Percentiles rank a stretch among this genome's conserved stretches.
These are phyloP conservation scores for Marasmius oreades DNA, from an alignment of 1,284 basidiomycete species.

Conservation along the genomic window DNA sequence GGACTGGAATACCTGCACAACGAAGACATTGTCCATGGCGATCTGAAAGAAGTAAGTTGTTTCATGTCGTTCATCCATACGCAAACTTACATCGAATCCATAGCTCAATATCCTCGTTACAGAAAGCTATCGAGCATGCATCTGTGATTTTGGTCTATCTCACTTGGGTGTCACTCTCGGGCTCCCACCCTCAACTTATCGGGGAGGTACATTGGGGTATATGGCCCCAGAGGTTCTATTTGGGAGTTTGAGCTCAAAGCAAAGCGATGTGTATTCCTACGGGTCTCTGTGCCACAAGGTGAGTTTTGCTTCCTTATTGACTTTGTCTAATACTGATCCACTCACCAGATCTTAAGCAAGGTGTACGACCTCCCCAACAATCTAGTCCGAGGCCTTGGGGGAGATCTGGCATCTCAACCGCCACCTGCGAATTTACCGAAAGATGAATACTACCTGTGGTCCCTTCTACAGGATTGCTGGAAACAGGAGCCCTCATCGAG, in stretches of 20 bases:
- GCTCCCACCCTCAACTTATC: not conserved
- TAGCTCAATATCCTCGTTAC: not conserved
- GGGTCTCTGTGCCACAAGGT: not conserved
- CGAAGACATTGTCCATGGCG: not conserved
- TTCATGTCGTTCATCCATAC: not conserved
- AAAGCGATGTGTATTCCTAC: not conserved
- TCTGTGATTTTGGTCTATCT: not conserved
- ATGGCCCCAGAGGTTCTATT: not conserved
- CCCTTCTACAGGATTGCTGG: not conserved
- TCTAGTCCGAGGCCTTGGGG: not conserved
- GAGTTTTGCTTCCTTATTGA: not conserved
- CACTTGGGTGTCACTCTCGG: not conserved
- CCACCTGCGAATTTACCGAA: not conserved
- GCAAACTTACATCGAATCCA: not conserved
- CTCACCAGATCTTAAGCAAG: not conserved
- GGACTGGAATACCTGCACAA: not conserved
- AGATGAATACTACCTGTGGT: not conserved
- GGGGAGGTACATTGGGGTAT: not conserved
- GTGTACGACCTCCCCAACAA: not conserved
- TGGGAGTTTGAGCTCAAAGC: not conserved
- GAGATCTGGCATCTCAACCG: not conserved
- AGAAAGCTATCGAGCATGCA: not conserved
- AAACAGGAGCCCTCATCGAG: not conserved
- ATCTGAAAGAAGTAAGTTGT: not conserved
- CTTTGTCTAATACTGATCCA: not conserved